Evolutionary conservation across 2,329 filamentous ascomycete species (phyloP).

Genomic region (Exophiala calicioides): DNA sequence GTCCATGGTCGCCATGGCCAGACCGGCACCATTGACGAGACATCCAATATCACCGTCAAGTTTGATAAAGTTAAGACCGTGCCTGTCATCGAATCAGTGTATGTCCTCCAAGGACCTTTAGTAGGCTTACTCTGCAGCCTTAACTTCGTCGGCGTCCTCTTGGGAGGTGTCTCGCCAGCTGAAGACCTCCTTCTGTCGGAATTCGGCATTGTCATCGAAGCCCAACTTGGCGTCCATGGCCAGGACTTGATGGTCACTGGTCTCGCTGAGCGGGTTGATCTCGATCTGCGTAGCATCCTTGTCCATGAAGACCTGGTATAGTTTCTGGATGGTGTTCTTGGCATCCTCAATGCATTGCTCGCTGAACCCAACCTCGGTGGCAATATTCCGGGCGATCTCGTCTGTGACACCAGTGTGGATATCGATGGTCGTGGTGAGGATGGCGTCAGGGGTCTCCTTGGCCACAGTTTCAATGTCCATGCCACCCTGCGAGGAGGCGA

Average conservation of each 20-base stretch:
- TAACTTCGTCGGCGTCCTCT: conserved; percentile 97
- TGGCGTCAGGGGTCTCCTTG: conserved; percentile 95
- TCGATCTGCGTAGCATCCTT: conserved; percentile 99
- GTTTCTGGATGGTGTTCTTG: conserved; percentile 95
- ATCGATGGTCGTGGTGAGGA: conserved; percentile 89
- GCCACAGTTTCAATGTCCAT: conserved; percentile 99
- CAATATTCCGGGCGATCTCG: conserved; percentile 87
- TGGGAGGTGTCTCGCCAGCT: conserved; percentile 89
- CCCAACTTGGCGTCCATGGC: conserved; percentile 99
- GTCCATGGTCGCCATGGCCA: conserved; percentile 99
- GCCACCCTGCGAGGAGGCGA: conserved; percentile 95
- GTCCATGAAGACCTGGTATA: conserved; percentile 98
- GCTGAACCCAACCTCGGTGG: conserved; percentile 91
- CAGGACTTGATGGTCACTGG: conserved; percentile 94
- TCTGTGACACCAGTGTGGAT: conserved; percentile 95
- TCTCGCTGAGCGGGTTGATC: conserved; percentile 99
- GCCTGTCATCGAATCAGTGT: conserved; percentile 34
- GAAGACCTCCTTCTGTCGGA: conserved; percentile 96
- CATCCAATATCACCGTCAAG: conserved; percentile 98
- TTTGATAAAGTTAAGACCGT: conserved; percentile 99
- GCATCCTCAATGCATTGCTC: conserved; percentile 96
- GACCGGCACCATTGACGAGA: conserved; percentile 90
- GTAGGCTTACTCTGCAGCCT: conserved; percentile 73
- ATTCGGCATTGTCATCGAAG: conserved; percentile 98
- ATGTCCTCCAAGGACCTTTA: too few species aligned